These are phyloP conservation scores for Fusarium sororula DNA, from an alignment of 2,329 filamentous ascomycete genomes.

Conservation along the genomic window DNA sequence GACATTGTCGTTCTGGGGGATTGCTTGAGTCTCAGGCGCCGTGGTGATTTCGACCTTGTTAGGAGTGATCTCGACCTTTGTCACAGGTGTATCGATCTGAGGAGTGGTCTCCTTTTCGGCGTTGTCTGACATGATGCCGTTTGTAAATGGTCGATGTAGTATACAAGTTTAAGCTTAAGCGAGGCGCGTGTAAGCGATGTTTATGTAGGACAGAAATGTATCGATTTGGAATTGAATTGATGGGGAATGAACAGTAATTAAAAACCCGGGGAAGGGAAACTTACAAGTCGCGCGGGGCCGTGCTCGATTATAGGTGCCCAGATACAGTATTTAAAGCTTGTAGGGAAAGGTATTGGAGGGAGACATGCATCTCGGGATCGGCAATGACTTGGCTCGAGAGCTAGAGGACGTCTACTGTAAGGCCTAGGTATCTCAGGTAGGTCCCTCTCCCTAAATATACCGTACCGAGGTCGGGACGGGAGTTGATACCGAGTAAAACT, in stretches of 20 bases:
- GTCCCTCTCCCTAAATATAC: slow-evolving; percentile 24
- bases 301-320: slow-evolving; percentile 21
- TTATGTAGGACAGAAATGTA: not conserved
- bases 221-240: slow-evolving; percentile 11
- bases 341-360: not conserved
- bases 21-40: slow-evolving; percentile 56
- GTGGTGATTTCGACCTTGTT: slow-evolving; percentile 45
- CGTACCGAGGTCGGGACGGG: slow-evolving; percentile 38
- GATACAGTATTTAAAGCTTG: slow-evolving; percentile 16
- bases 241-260: slow-evolving; percentile 15
- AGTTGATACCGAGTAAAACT: slow-evolving; percentile 28
- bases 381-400: slow-evolving; percentile 22
- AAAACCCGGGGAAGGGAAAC: slow-evolving; percentile 25
- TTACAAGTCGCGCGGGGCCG: slow-evolving; percentile 23
- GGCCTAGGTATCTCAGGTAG: not conserved
- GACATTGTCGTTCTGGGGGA: slow-evolving; percentile 94
- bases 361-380: slow-evolving; percentile 21
- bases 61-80: slow-evolving; percentile 33
- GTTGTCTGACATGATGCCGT: slow-evolving; percentile 35
- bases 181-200: slow-evolving; percentile 5
- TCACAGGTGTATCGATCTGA: slow-evolving; percentile 28
- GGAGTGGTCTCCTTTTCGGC: slow-evolving; percentile 31
- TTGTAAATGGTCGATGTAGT: not conserved
- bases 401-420: not conserved
- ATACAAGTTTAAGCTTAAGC: slow-evolving; percentile 17